phyloP scores from a whole-genome alignment of 1,284 basidiomycete species.

The Irpex lacteus region DNA sequence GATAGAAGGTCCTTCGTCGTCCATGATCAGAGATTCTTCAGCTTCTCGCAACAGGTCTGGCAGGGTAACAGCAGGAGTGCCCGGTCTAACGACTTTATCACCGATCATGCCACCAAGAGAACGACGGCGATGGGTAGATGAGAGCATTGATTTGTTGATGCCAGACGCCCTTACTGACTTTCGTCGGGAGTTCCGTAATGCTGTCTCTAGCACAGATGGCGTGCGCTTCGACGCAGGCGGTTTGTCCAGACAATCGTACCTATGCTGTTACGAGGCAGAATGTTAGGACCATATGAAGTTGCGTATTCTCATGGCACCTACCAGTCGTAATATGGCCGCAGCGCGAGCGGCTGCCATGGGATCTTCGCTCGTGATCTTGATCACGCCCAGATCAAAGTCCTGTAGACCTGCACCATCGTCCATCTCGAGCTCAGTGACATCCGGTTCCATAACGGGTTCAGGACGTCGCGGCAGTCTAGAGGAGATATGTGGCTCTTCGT shows the following conservation, averaged over 20 bases:
- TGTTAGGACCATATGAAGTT: neutral
- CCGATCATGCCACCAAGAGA: slow-evolving; percentile 46
- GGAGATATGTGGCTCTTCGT: neutral
- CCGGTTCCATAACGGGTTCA: neutral
- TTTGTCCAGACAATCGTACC: slow-evolving; percentile 77
- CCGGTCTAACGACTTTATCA: slow-evolving; percentile 52
- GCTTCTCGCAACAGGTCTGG: slow-evolving; percentile 57
- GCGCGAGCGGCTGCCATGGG: slow-evolving; percentile 82
- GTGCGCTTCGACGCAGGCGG: slow-evolving; percentile 26
- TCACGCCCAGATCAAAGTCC: slow-evolving; percentile 39
- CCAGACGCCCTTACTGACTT: slow-evolving; percentile 33
- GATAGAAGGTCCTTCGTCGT: slow-evolving; percentile 7
- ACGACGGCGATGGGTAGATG: slow-evolving; percentile 28
- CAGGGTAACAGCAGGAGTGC: slow-evolving; percentile 49
- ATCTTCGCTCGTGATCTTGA: slow-evolving; percentile 81
- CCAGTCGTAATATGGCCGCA: slow-evolving; percentile 86
- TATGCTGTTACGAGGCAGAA: slow-evolving; percentile 51
- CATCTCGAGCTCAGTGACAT: neutral
- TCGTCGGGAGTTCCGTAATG: slow-evolving; percentile 34
- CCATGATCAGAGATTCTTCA: slow-evolving; percentile 45
- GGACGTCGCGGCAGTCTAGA: neutral
- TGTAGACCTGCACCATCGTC: slow-evolving; percentile 8
- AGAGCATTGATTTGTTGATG: slow-evolving; percentile 31
- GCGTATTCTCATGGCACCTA: slow-evolving; percentile 29
- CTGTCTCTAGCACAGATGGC: slow-evolving; percentile 29